Conservation (phyloP, 805 yeast species). For the Millerozyma miso region DNA sequence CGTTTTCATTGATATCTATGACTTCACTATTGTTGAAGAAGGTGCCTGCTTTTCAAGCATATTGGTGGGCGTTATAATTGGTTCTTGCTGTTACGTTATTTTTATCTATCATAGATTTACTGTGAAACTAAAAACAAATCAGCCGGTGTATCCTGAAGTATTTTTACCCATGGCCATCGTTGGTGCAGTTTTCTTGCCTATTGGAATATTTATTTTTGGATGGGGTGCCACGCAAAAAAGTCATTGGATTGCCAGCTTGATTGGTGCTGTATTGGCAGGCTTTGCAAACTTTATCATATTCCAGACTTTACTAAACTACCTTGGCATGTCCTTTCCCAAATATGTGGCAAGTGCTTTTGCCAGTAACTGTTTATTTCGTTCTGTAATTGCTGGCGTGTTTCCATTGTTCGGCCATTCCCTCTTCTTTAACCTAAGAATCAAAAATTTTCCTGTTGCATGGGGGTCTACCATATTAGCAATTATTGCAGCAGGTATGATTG, state of each 20-base stretch:
- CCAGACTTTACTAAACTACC: conserved; percentile 49
- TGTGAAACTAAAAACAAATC: conserved; percentile 15
- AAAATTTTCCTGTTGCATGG: conserved; percentile 57
- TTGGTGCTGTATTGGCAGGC: conserved; percentile 39
- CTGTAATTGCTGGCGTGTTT: conserved; percentile 51
- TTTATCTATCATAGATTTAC: conserved; percentile 22
- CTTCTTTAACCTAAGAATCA: conserved; percentile 40
- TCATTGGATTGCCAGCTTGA: conserved; percentile 49
- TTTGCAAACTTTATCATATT: conserved; percentile 42
- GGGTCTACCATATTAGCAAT: conserved; percentile 48
- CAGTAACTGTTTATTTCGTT: conserved; percentile 46
- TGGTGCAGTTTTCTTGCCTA: conserved; percentile 38
- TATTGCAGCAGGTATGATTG: conserved; percentile 38
- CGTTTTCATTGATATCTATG: conserved; percentile 41
- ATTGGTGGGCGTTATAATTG: conserved; percentile 43
- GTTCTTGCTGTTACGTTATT: conserved; percentile 26
- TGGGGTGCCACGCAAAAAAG: conserved; percentile 41
- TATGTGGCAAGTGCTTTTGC: conserved; percentile 53
- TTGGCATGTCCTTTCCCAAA: conserved; percentile 45
- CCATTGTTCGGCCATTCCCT: conserved; percentile 47
- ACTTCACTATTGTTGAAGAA: conserved; percentile 42
- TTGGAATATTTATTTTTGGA: conserved; percentile 42
- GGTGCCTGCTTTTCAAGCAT: conserved; percentile 46
- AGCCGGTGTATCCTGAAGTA: conserved; percentile 36
- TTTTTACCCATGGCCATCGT: conserved; percentile 38